Conservation (phyloP, 2,329 filamentous ascomycete genomes). For the Colletotrichum spinosum region DNA sequence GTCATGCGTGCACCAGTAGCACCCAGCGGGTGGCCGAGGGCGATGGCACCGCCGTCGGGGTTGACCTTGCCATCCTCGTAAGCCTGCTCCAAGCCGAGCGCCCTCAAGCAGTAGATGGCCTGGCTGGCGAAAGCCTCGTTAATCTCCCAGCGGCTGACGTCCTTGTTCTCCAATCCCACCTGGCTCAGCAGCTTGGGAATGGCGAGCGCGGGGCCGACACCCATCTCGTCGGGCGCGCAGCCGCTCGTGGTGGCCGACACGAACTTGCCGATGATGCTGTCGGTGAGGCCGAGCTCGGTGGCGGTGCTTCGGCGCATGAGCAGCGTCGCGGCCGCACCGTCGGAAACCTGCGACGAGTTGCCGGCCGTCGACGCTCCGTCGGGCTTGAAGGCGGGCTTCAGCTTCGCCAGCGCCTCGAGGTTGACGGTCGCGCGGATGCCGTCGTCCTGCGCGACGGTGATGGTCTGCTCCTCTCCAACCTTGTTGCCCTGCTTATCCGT, state of each 20-base stretch:
- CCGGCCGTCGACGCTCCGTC: conserved; percentile 86
- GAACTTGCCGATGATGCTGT: conserved; percentile 83
- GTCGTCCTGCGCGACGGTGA: conserved; percentile 83
- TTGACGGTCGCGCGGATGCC: conserved; percentile 79
- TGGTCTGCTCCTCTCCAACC: conserved; percentile 65
- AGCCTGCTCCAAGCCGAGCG: conserved; percentile 72
- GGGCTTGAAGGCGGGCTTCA: conserved; percentile 87
- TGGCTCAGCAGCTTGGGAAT: conserved; percentile 84
- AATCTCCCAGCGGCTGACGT: conserved; percentile 91
- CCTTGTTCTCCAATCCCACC: conserved; percentile 72
- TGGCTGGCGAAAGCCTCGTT: conserved; percentile 85
- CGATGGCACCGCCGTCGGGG: conserved; percentile 92
- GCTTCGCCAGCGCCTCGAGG: conserved; percentile 76
- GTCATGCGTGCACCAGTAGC: conserved; percentile 88
- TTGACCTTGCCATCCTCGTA: conserved; percentile 80
- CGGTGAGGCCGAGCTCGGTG: conserved; percentile 75
- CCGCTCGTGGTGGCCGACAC: conserved; percentile 81
- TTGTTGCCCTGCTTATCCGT: conserved; percentile 70
- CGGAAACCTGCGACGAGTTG: conserved; percentile 87
- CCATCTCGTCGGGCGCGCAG: conserved; percentile 93
- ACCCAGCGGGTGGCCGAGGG: conserved; percentile 91
- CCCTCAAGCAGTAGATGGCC: conserved; percentile 76
- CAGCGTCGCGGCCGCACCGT: conserved; percentile 86
- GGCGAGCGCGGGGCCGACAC: conserved; percentile 86
- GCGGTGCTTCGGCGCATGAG: conserved; percentile 89